Base-by-base conservation (phyloP, 495 filamentous ascomycete genomes). In the Astrothelium macrocarpum region DNA sequence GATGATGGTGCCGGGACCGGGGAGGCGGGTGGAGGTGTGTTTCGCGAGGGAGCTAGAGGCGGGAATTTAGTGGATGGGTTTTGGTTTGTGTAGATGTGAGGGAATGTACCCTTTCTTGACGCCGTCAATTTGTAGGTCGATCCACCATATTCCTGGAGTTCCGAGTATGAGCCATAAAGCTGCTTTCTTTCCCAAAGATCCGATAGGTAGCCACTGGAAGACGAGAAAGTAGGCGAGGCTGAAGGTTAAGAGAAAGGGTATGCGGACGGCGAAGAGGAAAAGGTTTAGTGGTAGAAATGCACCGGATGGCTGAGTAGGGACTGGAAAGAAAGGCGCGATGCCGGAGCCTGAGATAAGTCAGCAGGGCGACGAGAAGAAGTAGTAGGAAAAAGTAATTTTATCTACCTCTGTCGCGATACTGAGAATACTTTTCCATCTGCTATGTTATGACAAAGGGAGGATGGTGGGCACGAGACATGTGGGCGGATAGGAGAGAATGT, bases 381-480 rank as follows among this genome's bases (percentile, higher is more conserved):
- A n/a, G n/a, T n/a, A n/a, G n/a, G n/a, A n/a, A n/a, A n/a, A n/a
- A n/a, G n/a, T 23, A 43, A 29, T 18, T 20, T 25, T 12, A 72
- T 78, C 67, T 80, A 87, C 94, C 94, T 84, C 90, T 84, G 78
- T 99, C 94, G 62, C 94, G 87, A 68, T 89, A 99, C 73, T 97
- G 91, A 11, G 91, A 93, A 75, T 90, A 97, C 75, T 96, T 97
- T 83, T 98, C 94, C 94, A 98, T 98, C 32, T 56, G 49, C 20
- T 56, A 56, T 28, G 9, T 56, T 20, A 29, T 16, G 12, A 18
- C 29, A 11, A 5, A 20, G 1, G 11, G 49, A 29, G 25, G 11
- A 25, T 56, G 20, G 20, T 56, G 49, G 25, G 49, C 49, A 56
- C 49, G 49, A 26, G 49, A 56, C 49, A 56, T 56, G 25, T 20